phyloP scores from a whole-genome alignment of 768 basidiomycete species.

The Lactarius deliciosus region DNA sequence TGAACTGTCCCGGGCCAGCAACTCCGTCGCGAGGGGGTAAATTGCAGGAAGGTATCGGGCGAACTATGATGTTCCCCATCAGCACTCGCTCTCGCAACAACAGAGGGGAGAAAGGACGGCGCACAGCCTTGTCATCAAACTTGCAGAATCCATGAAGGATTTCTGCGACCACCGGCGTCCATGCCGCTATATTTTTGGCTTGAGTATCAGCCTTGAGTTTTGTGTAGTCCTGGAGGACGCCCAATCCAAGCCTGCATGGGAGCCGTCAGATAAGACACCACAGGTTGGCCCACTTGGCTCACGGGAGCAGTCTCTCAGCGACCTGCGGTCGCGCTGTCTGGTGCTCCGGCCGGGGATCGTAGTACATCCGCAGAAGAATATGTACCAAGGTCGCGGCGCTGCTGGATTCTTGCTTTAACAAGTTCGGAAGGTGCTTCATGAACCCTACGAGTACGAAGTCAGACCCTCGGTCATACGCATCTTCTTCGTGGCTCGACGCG shows the following conservation, averaged over 20 bases:
- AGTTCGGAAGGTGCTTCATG: constrained; percentile 98
- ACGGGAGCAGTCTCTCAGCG: constrained; percentile 70
- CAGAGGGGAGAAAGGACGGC: constrained; percentile 34
- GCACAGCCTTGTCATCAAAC: constrained; percentile 88
- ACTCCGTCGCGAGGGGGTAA: constrained; percentile 86
- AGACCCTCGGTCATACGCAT: not conserved
- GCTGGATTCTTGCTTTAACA: constrained; percentile 97
- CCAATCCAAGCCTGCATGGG: constrained; percentile 69
- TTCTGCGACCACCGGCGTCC: constrained; percentile 99
- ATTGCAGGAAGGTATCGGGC: constrained; percentile 82
- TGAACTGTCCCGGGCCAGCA: constrained; percentile 78
- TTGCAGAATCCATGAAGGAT: constrained; percentile 86
- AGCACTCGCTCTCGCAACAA: not conserved
- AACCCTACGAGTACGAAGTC: constrained; percentile 60
- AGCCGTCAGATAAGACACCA: constrained; percentile 12
- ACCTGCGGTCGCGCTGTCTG: constrained; percentile 82
- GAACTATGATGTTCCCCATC: constrained; percentile 56
- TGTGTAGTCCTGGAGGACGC: constrained; percentile 88
- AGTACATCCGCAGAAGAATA: constrained; percentile 90
- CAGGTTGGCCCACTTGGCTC: constrained; percentile 35
- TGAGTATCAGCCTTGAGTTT: constrained; percentile 88
- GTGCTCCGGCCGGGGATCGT: constrained; percentile 84
- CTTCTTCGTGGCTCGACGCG: constrained; percentile 28
- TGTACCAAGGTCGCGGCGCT: constrained; percentile 94
- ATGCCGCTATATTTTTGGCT: constrained; percentile 91